Base-by-base conservation (phyloP, 257 asterid genomes). In the Scutellaria minor region DNA sequence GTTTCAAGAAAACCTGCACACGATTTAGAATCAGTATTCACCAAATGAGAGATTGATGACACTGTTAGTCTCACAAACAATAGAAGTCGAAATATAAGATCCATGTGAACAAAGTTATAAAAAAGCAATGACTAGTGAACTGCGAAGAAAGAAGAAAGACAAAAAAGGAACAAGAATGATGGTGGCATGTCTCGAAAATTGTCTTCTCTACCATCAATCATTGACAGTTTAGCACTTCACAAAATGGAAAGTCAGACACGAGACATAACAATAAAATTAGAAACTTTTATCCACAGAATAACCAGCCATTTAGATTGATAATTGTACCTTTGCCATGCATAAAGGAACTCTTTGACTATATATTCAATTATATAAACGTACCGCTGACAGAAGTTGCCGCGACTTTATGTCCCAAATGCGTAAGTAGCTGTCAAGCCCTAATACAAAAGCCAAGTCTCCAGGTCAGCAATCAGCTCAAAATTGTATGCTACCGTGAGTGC, bases 1-100 rank as follows among this genome's bases (percentile, higher is more conserved):
- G 97, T 92, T 93, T 93, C 68, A 93, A 81, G 90, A 87, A 93
- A 80, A 93, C 96, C 97, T 93, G 96, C 85, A 86, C 45, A 53
- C 64, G 68, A 6, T 46, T 18, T 61, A 52, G 24, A 65, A 63
- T 37, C n/a, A 52, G 14, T 60, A 72, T 41, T 41, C 65, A 61
- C 71, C 46, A 57, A 59, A 13, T 37, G 58, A 54, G 35, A 22
- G 6, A 57, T 51, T 3, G 39, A 14, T 5, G 52, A 53, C 22
- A 73, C 31, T 39, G 5, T 6, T 39, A 42, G 45, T 47, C 24
- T 12, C 6, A 20, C 52, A 10, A 27, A 39, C 46, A 31, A 44
- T 37, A 11, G 5, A 47, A 55, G 55, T 46, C 14, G 61, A 11
- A 75, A 75, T 9, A 41, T 22, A 55, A 71, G 66, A 58, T 22